Evolutionary conservation across 176 grass and related monocot species (phyloP).

Genomic region (Hordeum marinum): DNA sequence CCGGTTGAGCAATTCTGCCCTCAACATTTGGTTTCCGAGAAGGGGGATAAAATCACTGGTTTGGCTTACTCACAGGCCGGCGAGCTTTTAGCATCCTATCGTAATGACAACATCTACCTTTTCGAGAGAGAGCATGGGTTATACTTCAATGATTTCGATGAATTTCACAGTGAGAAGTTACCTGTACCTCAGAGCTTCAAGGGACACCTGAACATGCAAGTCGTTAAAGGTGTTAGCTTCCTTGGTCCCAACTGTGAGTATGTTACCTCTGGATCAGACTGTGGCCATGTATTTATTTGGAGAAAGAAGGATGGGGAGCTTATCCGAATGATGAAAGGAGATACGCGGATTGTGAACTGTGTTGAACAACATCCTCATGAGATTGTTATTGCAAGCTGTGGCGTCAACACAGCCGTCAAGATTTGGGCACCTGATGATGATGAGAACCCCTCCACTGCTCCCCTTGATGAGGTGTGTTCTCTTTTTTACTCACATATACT

Average conservation of each 20-base stretch:
- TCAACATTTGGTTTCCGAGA: constrained; percentile 23
- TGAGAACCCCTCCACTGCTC: constrained; percentile 4
- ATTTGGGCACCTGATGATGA: constrained; percentile 56
- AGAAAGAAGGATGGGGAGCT: constrained; percentile 63
- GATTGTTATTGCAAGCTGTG: constrained; percentile 59
- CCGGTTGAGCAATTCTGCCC: constrained; percentile 48
- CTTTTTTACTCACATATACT: neutral
- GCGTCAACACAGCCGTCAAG: constrained; percentile 57
- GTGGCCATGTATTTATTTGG: constrained; percentile 73
- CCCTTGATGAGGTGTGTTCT: constrained; percentile 40
- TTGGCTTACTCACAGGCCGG: constrained; percentile 64
- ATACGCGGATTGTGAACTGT: constrained; percentile 55
- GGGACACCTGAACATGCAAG: constrained; percentile 47
- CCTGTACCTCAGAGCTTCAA: constrained; percentile 33
- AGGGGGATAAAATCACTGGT: constrained; percentile 47
- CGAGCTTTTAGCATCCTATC: constrained; percentile 69
- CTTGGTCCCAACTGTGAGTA: constrained; percentile 78
- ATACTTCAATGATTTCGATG: constrained; percentile 32
- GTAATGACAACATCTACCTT: constrained; percentile 59
- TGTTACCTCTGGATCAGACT: constrained; percentile 77
- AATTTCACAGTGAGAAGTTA: constrained; percentile 16
- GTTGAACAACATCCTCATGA: constrained; percentile 70
- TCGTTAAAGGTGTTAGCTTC: constrained; percentile 67
- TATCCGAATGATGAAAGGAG: constrained; percentile 57
- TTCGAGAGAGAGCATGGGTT: constrained; percentile 60